Evolutionary conservation across 2,329 filamentous ascomycete species (phyloP), one percentile per base, ranked within the genome.

Genomic region (Chalara sp.): DNA sequence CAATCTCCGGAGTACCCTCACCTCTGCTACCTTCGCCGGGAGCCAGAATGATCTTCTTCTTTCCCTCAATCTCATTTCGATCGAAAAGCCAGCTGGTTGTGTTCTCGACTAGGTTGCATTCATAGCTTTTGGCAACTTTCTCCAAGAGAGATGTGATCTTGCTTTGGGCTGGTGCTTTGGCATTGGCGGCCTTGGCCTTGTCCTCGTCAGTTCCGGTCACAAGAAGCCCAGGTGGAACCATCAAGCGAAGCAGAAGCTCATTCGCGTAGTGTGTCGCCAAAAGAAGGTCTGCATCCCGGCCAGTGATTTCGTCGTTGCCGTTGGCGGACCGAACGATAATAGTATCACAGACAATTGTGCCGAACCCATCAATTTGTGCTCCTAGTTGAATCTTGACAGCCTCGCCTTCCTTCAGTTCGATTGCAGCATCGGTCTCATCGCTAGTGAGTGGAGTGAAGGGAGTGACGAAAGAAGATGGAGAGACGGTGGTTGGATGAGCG

Each of bases 321-420:
- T 81, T 80, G 63, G 77, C 76, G 57, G 78, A 69, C 45, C 77
- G 76, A 47, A 95, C 85, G 53, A 96, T 70, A 60, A 97, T 78
- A 53, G 89, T 95, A 72, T 96, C 87, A 74, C 93, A 96, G 62
- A 96, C 88, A 67, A 99, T 96, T 61, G 92, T 87, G 62, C 89
- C 90, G 66, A 97, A 95, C 49, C 93, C 93, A 73, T 97, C 89
- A 58, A 99, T 96, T 75, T 99, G 93, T 48, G 93, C 93, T 66
- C 93, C 93, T n/a, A 99, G 83, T 75, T 99, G 93, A 69, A 99
- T 93, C 82, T 99, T 99, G 73, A 96, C 80, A 55, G 88, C 74
- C 75, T 99, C 93, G 56, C 84, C 87, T 47, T 85, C 79, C 75
- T 96, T 88, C 62, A 99, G 79, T 65, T 84, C 83, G 46, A 80